phyloP scores from a whole-genome alignment of 177 flowering plant species.

The Vitis hybrid region DNA sequence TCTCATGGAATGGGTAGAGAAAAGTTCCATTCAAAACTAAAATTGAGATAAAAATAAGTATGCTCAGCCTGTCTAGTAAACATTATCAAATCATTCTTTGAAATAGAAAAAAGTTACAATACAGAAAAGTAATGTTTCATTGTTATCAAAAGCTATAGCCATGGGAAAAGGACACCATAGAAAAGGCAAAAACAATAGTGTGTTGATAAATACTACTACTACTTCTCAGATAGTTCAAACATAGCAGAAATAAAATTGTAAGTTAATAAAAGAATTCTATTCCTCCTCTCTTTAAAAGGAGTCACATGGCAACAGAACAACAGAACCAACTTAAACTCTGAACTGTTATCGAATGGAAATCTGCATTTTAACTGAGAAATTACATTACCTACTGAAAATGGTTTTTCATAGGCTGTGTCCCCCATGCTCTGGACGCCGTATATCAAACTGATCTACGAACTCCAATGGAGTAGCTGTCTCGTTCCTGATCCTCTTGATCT shows the following conservation, averaged over 20 bases:
- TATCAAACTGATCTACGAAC: slow-evolving; percentile 62
- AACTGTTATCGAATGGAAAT: slow-evolving; percentile 27
- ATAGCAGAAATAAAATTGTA: slow-evolving; percentile 7
- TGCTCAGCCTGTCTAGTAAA: no score
- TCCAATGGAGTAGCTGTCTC: slow-evolving; percentile 76
- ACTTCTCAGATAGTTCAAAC: slow-evolving; percentile 9
- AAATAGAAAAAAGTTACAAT: no score
- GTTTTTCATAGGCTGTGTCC: slow-evolving; percentile 24
- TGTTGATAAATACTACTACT: background rate
- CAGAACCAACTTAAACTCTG: slow-evolving; percentile 20
- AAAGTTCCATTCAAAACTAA: no score
- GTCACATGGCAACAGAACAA: slow-evolving; percentile 20
- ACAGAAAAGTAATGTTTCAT: no score
- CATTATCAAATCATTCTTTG: no score
- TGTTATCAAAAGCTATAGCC: no score
- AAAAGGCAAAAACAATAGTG: background rate
- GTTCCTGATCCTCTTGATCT: slow-evolving; percentile 78
- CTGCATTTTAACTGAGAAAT: slow-evolving; percentile 22
- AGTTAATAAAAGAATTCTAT: slow-evolving; percentile 39
- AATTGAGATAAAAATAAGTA: no score
- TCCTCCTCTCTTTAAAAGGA: slow-evolving; percentile 21
- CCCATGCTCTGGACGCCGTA: slow-evolving; percentile 45
- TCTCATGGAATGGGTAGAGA: no score
- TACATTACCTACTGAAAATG: slow-evolving; percentile 37
- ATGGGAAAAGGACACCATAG: no score